Evolutionary conservation across 2,329 filamentous ascomycete genomes (phyloP).

Genomic region (Colletotrichum eremochloae): DNA sequence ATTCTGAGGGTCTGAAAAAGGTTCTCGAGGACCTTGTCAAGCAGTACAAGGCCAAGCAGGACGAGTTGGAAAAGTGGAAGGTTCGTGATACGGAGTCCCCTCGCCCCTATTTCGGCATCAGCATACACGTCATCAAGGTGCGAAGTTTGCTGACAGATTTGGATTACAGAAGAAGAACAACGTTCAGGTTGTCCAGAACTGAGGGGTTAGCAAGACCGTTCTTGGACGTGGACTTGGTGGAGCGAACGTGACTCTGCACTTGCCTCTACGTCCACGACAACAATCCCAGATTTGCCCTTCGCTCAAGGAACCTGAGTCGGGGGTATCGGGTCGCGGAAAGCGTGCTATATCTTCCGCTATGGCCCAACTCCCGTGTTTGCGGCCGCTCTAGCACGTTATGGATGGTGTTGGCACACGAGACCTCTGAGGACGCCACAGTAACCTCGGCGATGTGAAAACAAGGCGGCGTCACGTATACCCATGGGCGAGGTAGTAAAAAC

Average conservation of each 20-base stretch:
- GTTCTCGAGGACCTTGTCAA: constrained; percentile 95
- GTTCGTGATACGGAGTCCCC: constrained; percentile 62
- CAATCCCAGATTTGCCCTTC: neutral
- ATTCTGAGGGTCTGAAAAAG: constrained; percentile 93
- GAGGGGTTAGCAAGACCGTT: constrained; percentile 46
- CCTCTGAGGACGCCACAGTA: neutral
- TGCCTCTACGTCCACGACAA: constrained; percentile 1
- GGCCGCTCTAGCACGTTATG: neutral
- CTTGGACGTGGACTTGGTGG: neutral
- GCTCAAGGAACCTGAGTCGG: neutral
- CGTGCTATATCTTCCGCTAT: neutral
- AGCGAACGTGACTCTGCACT: neutral
- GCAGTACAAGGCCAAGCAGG: constrained; percentile 95
- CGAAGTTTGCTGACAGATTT: constrained; percentile 4
- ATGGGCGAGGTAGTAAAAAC: neutral
- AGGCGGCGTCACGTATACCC: constrained; percentile 16
- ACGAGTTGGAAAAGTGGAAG: constrained; percentile 99
- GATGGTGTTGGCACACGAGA: neutral
- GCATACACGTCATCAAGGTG: constrained; percentile 15
- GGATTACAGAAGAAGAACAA: constrained; percentile 87
- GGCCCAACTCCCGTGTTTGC: neutral
- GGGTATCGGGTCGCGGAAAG: neutral
- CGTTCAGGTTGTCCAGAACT: constrained; percentile 86
- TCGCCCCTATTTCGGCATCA: neutral
- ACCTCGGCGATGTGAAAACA: neutral